Evolutionary conservation across 2,329 filamentous ascomycete genomes (phyloP), one percentile per base, ranked within the genome.

Genomic region (Penicillium sp.): DNA sequence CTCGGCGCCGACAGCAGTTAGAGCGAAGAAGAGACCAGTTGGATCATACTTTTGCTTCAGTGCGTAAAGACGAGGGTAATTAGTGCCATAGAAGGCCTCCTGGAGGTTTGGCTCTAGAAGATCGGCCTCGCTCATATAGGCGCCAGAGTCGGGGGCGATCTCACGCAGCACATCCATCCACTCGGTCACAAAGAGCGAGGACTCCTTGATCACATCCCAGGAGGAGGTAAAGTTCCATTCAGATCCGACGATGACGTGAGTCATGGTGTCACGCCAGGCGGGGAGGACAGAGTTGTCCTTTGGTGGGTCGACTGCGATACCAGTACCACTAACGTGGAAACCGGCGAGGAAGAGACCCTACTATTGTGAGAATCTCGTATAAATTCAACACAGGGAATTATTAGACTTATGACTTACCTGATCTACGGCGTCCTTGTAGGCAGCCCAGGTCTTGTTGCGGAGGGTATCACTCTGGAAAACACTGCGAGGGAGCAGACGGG

Each of bases 261-360:
- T 80, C 52, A 82, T 82, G 35, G 73, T 60, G 1, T 75, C 68
- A 5, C 77, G 68, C 76, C 76, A 79, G 5, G 69, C 73, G 7
- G 76, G 76, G 21, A 75, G 68, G 1, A 79, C 75, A 0, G 76
- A 65, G 53, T 79, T 79, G 50, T 74, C 37, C 37, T 21, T 58
- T n/a, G 60, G 63, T 11, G 62, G 59, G 4, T 49, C 9, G 19
- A 62, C 58, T 8, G 61, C 58, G 6, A 47, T 65, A 10, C 65
- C 65, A 8, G 56, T 66, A 13, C 65, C 64, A 0, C 55, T 61
- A 14, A 67, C 52, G 45, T 67, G 65, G 53, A 66, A 66, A 16
- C 64, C 65, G 4, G 61, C 61, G 14, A 66, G 37, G 45, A 64
- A 67, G 13, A 65, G 60, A 4, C 63, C 61, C 63, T 67, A 29